Evolutionary conservation across 352 stramenopile genomes (phyloP), one percentile per base, ranked within the genome.

Genomic region (Thalassiosira exigua): DNA sequence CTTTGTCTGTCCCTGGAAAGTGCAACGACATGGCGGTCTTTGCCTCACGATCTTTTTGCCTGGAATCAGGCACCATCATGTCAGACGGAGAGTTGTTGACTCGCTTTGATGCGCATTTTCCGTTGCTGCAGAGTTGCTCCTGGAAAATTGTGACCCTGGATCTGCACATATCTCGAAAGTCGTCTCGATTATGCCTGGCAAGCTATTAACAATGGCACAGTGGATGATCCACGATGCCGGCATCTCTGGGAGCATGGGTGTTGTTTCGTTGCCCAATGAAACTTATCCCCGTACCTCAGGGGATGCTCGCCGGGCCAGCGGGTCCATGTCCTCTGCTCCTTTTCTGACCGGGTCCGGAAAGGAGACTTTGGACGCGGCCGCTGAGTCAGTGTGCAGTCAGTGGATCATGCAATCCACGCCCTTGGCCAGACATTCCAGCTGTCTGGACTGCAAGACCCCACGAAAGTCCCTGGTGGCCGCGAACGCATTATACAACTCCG

Each of bases 141-240:
- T 73, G 64, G 50, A 60, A 36, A 53, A 42, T 72, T 60, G 30
- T 64, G 48, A 52, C 29, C 62, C 48, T 72, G 4, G 7, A 44
- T 44, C 48, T 3, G 17, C 3, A 1, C 24, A 58, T 48, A 58
- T 69, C 41, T 68, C 32, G 21, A 69, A 58, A 24, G 24, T 69
- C 46, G 22, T 69, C 2, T 69, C 59, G 22, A 58, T 27, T 22
- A 22, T 69, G 59, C 59, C 41, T 69, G 59, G 59, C 14, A 3
- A 58, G 22, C 1, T 0, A 58, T 58, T 58, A 69, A 57, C 59
- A 69, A 69, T 58, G 59, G 59, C 59, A 69, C 58, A 68, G 58
- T 68, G 58, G 58, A 68, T 36, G 58, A 68, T 14, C 7, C 7
- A 14, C 7, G 36, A 14, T 44, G 36, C 7, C 36, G 14, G 36